These are phyloP conservation scores for Phytomonas sp. DNA, from an alignment of 208 protist genomes.

Conservation along the genomic window DNA sequence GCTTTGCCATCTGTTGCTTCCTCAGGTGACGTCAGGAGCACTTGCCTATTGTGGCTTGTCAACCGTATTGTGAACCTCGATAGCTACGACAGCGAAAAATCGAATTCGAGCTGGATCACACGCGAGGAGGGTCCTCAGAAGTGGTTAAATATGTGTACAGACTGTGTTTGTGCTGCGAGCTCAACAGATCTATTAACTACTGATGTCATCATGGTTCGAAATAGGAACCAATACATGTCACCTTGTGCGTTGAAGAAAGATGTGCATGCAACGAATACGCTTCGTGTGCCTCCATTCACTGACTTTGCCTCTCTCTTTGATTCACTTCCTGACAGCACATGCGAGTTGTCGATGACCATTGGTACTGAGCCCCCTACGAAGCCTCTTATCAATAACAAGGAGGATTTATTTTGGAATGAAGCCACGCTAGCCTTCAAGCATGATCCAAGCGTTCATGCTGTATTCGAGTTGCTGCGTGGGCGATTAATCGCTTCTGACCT, in stretches of 20 bases:
- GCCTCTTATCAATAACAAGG: background rate
- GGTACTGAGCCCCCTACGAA: background rate
- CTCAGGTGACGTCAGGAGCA: background rate
- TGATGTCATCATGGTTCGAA: background rate
- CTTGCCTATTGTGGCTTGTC: slow-evolving; percentile 5
- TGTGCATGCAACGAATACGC: background rate
- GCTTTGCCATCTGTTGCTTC: background rate
- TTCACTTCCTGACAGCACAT: background rate
- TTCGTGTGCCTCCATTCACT: background rate
- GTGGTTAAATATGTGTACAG: background rate
- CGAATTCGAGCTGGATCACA: background rate
- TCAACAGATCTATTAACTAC: background rate
- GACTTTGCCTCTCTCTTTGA: background rate
- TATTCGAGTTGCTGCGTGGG: background rate
- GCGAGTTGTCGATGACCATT: background rate
- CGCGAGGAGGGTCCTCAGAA: background rate
- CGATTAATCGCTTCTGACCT: background rate
- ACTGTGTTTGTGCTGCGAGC: background rate
- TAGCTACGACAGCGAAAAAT: background rate
- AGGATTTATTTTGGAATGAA: background rate
- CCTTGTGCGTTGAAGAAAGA: background rate
- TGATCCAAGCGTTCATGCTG: background rate
- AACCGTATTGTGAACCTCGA: slow-evolving; percentile 3
- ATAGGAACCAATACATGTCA: background rate
- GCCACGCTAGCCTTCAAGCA: background rate